A percentile compares a stretch with the other conserved stretches of the same genome.
Conservation (phyloP, 176 grass and related monocot genomes). For the Sorghum bicolor region DNA sequence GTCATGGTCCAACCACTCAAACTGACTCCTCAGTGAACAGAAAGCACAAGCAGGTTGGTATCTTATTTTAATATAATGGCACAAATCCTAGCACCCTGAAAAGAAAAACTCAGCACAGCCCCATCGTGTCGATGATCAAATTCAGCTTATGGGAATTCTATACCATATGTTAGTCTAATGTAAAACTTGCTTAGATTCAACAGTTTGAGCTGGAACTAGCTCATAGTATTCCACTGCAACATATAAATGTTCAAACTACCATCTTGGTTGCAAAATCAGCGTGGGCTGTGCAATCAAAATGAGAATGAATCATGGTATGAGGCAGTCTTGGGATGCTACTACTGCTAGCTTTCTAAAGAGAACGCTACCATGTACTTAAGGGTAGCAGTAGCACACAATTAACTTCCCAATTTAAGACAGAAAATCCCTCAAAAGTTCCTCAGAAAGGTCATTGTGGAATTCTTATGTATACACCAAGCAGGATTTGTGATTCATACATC, state of each 20-base stretch:
- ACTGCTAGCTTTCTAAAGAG: not conserved
- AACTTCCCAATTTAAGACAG: not conserved
- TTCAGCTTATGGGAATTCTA: not conserved
- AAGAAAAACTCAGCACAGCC: constrained; percentile 12
- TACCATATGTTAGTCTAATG: not conserved
- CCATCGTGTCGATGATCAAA: not conserved
- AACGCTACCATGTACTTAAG: not conserved
- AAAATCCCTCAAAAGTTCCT: constrained; percentile 13
- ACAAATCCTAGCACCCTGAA: not conserved
- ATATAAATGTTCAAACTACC: constrained; percentile 1
- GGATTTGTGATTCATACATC: not conserved
- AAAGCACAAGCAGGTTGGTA: not conserved
- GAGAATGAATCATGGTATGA: not conserved
- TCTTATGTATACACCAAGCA: not conserved
- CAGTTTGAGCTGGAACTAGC: not conserved
- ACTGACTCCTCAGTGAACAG: not conserved
- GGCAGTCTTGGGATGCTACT: not conserved
- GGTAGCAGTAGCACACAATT: not conserved
- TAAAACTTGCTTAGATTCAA: not conserved
- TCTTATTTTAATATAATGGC: not conserved
- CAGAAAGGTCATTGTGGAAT: not conserved
- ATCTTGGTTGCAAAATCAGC: not conserved
- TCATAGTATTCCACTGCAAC: not conserved
- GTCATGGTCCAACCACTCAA: not conserved
- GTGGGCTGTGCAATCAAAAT: not conserved